These are phyloP conservation scores for Coffea canephora DNA, from an alignment of 257 asterid genomes.

Conservation along the genomic window DNA sequence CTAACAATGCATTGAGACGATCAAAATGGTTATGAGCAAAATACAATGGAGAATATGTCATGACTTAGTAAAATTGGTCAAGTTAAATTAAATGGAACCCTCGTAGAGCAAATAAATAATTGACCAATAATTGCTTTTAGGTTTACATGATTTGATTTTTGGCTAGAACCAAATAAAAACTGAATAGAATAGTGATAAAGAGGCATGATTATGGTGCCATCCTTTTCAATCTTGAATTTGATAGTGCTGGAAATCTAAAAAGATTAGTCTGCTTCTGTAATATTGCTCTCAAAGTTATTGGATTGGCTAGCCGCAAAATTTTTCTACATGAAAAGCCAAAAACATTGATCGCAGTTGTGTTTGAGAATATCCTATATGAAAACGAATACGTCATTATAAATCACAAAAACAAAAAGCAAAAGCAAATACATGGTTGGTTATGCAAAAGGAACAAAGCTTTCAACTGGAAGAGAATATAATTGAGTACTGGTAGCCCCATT, in stretches of 20 bases:
- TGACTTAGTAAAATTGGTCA: background rate
- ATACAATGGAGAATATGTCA: no score
- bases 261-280: background rate
- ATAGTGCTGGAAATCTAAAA: background rate
- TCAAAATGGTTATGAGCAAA: background rate
- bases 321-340: background rate
- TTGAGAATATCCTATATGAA: background rate
- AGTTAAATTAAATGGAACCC: background rate
- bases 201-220: background rate
- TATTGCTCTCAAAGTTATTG: background rate
- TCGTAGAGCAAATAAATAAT: no score
- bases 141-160: background rate
- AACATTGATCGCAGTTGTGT: background rate
- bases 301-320: background rate
- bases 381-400: background rate
- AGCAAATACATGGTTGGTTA: background rate
- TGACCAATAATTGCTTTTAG: no score
- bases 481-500: background rate
- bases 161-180: background rate
- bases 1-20: background rate
- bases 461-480: constrained; percentile 12
- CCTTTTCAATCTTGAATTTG: background rate
- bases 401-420: background rate
- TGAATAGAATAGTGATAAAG: background rate
- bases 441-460: constrained; percentile 8